Base-by-base conservation (phyloP, 164 flowering plant genomes). In the Houttuynia cordata region DNA sequence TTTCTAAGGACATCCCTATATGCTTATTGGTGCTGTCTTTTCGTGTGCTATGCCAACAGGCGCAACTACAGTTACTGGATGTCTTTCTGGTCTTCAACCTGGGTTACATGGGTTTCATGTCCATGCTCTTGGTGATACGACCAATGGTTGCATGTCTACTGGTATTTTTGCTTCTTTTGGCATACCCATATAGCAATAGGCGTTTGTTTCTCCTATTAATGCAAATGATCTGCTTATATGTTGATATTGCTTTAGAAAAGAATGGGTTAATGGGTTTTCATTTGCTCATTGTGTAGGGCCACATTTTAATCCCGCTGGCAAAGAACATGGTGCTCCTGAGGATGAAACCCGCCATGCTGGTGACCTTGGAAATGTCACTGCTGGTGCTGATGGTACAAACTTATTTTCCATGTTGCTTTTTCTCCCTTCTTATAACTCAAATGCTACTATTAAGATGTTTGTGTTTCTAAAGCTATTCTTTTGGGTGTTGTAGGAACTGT, bases 101-200 rank as follows among this genome's bases (percentile, higher is more conserved):
- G 99, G 99, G 55, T 88, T 74, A 64, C 97, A 91, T 70, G 99
- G 97, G 4, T 91, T 94, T 79, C 99, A 91, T 69, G 89, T 94
- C 60, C 99, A 94, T 74, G 83, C 96, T 51, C 95, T 94, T 71
- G 97, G 97, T 34, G 97, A 91, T 75, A 94, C 99, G 18, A 91
- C 97, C 37, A 94, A 94, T 69, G 99, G 97, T 24, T 94, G 99
- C 79, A 76, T 86, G 87, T 94, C 99, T 62, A 91, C 99, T 67
- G 97, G 97, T 88, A 83, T 17, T 19, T 19, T 30, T 0, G 23
- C 57, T 24, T 17, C 23, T 23, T 24, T 30, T 54, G 14, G 3
- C 13, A 23, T 7, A 17, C 17, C 49, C 17, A 12, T 45, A 2
- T 10, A 45, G 2, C 14, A 14, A 45, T 30, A 30, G 17, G 13